These are phyloP conservation scores for Pilatotrama ljubarskyi DNA, from an alignment of 768 basidiomycete species.

Conservation along the genomic window DNA sequence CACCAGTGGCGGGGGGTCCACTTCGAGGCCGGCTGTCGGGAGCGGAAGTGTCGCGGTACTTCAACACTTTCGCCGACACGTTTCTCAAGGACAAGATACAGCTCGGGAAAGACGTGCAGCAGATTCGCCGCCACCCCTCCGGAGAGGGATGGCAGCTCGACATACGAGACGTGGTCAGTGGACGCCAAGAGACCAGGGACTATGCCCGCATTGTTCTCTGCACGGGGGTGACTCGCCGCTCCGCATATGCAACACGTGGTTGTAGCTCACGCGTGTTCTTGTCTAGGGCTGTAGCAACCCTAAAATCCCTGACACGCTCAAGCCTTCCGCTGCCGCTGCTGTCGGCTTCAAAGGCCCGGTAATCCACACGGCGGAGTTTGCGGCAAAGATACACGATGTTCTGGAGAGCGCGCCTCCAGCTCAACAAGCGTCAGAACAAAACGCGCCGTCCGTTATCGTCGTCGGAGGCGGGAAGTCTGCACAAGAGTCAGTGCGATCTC, in stretches of 20 bases:
- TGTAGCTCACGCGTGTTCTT: neutral
- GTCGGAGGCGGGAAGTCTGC: slow-evolving; percentile 70
- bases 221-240: slow-evolving; percentile 46
- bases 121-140: slow-evolving; percentile 33
- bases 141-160: slow-evolving; percentile 46
- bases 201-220: slow-evolving; percentile 58
- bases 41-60: slow-evolving; percentile 53
- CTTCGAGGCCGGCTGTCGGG: slow-evolving; percentile 47
- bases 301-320: slow-evolving; percentile 43
- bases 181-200: slow-evolving; percentile 32
- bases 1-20: slow-evolving; percentile 38
- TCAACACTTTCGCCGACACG: slow-evolving; percentile 50
- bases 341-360: slow-evolving; percentile 43
- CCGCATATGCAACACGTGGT: neutral
- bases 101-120: slow-evolving; percentile 49
- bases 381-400: slow-evolving; percentile 42
- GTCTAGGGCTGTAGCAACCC: slow-evolving; percentile 57
- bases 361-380: slow-evolving; percentile 54
- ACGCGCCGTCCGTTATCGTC: slow-evolving; percentile 41
- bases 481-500: slow-evolving; percentile 45
- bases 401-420: slow-evolving; percentile 27
- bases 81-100: slow-evolving; percentile 48
- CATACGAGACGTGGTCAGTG: slow-evolving; percentile 34
- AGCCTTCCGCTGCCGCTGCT: slow-evolving; percentile 37
- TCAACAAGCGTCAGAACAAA: slow-evolving; percentile 13